Evolutionary conservation across 2,329 filamentous ascomycete species (phyloP), one percentile per base, ranked within the genome.

Genomic region (Nemania serpens): DNA sequence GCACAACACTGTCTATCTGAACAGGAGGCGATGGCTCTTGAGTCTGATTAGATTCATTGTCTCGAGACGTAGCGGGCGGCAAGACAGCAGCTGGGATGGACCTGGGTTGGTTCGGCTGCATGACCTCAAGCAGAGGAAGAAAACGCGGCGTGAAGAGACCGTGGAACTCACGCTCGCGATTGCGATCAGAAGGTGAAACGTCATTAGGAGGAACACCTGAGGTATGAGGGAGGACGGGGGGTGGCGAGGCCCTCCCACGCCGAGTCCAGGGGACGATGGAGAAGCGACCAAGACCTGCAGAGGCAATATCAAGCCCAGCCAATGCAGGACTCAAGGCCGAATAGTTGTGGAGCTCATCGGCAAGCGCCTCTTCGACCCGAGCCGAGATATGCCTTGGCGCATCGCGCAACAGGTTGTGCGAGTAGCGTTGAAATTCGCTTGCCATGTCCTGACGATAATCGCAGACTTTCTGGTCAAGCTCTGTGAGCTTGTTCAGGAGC

Each of bases 91-190:
- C 41, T 25, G 64, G 52, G 61, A 64, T 55, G 61, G 65, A 50
- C 61, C 42, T 39, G 22, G 62, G 48, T 64, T 62, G 66, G 63
- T 48, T 67, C 62, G 71, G 69, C 49, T 76, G 70, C 48, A 70
- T 67, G 63, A 78, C 78, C 66, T 87, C 86, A 56, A 89, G 80
- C 57, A 89, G 76, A 46, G 86, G 85, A 57, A 89, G 79, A 69
- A 84, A 89, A 63, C 76, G 82, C 29, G 86, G 86, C 37, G 82
- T 88, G 70, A 89, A 88, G 61, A 89, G 75, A 62, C 86, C 86
- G 64, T 82, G 81, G 65, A 89, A 82, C 66, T 88, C 85, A 69
- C 77, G 76, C 66, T 88, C 85, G 69, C 77, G 76, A 67, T 88
- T 84, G 61, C 83, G 81, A 60, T 83, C 82, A 74, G 50, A 41